Conservation (phyloP, 495 filamentous ascomycete species). For the Trichoderma erinaceum region DNA sequence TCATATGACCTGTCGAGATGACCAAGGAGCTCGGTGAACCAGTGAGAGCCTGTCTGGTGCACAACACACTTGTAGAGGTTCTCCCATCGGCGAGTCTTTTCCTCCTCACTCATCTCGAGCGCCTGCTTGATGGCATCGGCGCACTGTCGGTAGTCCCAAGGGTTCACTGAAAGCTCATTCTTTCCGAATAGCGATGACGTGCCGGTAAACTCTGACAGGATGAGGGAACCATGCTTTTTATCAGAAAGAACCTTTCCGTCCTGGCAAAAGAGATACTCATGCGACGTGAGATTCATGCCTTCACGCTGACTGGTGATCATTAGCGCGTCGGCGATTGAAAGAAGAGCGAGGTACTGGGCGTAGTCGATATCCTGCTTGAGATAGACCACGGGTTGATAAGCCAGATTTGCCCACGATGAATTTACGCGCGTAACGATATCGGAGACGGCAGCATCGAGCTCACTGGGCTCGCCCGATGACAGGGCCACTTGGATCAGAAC, state of each 20-base stretch:
- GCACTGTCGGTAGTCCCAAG: constrained; percentile 85
- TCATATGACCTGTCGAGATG: constrained; percentile 66
- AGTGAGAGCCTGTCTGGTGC: constrained; percentile 73
- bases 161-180: constrained; percentile 76
- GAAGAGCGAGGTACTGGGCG: constrained; percentile 78
- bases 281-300: constrained; percentile 90
- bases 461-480: constrained; percentile 77
- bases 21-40: constrained; percentile 68
- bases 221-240: constrained; percentile 79
- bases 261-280: constrained; percentile 90
- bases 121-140: constrained; percentile 76
- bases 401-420: constrained; percentile 75
- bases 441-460: constrained; percentile 77
- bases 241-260: constrained; percentile 63
- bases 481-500: constrained; percentile 90
- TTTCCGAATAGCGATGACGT: constrained; percentile 77
- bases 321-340: constrained; percentile 80
- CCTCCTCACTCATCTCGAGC: constrained; percentile 64
- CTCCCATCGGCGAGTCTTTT: constrained; percentile 68
- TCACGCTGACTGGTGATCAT: constrained; percentile 92
- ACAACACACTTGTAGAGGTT: constrained; percentile 68
- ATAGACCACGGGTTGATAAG: constrained; percentile 88
- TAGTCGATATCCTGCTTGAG: constrained; percentile 90
- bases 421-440: constrained; percentile 93
- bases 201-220: constrained; percentile 89